A percentile compares a stretch with the other conserved stretches of the same genome.
Evolutionary conservation across 2,329 filamentous ascomycete genomes (phyloP).

Genomic region (Boeremia lycopersici): DNA sequence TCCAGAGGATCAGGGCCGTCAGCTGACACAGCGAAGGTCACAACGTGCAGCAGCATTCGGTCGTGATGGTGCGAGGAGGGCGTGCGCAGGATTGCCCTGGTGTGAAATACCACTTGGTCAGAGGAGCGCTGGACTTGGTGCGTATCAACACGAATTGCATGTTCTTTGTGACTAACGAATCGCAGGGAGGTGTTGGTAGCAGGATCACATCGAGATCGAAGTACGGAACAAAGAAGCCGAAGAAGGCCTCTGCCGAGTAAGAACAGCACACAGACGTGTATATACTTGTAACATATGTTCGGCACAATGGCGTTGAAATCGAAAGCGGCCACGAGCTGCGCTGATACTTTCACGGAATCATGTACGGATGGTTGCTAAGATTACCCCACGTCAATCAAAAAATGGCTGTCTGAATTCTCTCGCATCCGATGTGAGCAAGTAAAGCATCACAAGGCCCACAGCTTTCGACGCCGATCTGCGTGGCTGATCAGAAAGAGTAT

Average conservation of each 20-base stretch:
- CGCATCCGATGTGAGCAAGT: not conserved
- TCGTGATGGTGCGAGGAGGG: slow-evolving; percentile 93
- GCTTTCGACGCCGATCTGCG: too few relatives aligned
- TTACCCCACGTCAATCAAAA: not conserved
- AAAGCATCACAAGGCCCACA: not conserved
- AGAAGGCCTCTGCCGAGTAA: slow-evolving; percentile 66
- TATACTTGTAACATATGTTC: slow-evolving; percentile 36
- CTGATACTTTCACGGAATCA: not conserved
- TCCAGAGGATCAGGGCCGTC: not conserved
- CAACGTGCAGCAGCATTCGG: slow-evolving; percentile 98
- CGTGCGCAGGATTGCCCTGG: slow-evolving; percentile 96
- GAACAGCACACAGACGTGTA: slow-evolving; percentile 19
- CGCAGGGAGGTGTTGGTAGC: slow-evolving; percentile 85
- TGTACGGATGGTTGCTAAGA: not conserved
- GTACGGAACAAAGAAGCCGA: slow-evolving; percentile 98
- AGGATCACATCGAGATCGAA: slow-evolving; percentile 87
- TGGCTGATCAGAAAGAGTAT: not conserved
- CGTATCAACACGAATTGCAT: slow-evolving; percentile 46
- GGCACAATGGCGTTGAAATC: slow-evolving; percentile 33
- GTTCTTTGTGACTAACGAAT: slow-evolving; percentile 26
- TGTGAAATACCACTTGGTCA: slow-evolving; percentile 92
- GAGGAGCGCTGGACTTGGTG: slow-evolving; percentile 92
- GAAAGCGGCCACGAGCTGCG: slow-evolving; percentile 6
- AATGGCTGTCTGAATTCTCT: not conserved
- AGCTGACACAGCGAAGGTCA: slow-evolving; percentile 63